Conservation (phyloP, 257 asterid species). For the Henckelia pumila region DNA sequence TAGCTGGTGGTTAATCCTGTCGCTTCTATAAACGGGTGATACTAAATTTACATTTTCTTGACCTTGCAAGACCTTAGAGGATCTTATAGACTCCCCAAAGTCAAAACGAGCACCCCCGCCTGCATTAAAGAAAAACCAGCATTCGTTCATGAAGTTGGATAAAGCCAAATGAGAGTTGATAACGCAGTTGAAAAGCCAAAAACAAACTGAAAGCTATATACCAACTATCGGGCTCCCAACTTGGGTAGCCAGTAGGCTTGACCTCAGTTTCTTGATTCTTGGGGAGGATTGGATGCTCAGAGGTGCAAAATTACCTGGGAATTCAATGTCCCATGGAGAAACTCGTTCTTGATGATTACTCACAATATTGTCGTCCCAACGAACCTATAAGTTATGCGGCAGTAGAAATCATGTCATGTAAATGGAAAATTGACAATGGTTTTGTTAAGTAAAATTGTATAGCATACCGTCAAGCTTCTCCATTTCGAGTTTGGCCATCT, state of each 20-base stretch:
- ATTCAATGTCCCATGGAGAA: slow-evolving; percentile 96
- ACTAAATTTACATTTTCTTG: slow-evolving; percentile 83
- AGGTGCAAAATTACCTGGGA: slow-evolving; percentile 75
- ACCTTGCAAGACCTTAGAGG: slow-evolving; percentile 99
- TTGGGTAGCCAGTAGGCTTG: slow-evolving; percentile 50
- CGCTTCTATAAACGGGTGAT: slow-evolving; percentile 61
- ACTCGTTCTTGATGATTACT: slow-evolving; percentile 83
- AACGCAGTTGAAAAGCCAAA: neutral
- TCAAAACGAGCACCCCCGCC: slow-evolving; percentile 75
- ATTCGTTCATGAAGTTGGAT: slow-evolving; percentile 5
- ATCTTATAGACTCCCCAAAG: slow-evolving; percentile 83
- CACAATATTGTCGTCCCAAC: slow-evolving; percentile 85
- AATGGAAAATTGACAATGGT: neutral
- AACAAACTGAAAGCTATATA: slow-evolving; percentile 31
- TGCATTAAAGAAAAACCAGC: slow-evolving; percentile 21
- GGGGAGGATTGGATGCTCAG: slow-evolving; percentile 75
- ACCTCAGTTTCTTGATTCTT: slow-evolving; percentile 75
- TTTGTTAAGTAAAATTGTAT: neutral
- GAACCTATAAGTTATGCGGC: slow-evolving; percentile 52
- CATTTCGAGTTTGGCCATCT: slow-evolving; percentile 94
- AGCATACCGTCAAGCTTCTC: slow-evolving; percentile 85
- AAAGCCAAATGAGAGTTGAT: slow-evolving; percentile 8
- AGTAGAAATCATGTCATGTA: slow-evolving; percentile 22
- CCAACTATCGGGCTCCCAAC: slow-evolving; percentile 63
- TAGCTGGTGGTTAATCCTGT: slow-evolving; percentile 63